These are phyloP conservation scores for Pisolithus microcarpus DNA, from an alignment of 768 basidiomycete species.

Conservation along the genomic window DNA sequence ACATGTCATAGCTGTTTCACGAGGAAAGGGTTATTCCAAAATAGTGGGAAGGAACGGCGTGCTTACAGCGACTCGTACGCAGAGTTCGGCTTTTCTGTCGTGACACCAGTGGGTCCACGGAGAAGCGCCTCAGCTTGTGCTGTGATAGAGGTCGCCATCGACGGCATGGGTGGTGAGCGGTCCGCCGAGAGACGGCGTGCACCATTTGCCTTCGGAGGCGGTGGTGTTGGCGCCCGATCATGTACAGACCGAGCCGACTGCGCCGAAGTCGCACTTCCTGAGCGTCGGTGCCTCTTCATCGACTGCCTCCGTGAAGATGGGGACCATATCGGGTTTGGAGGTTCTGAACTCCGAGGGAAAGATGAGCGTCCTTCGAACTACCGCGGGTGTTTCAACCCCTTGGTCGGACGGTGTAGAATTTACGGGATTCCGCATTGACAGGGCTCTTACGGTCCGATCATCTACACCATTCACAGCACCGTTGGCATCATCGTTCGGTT, in stretches of 20 bases:
- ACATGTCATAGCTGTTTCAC: conserved; percentile 69
- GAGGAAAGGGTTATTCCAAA: conserved; percentile 15
- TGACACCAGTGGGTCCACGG: conserved; percentile 33
- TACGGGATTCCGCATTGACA: conserved; percentile 16
- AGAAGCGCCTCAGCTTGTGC: conserved; percentile 33
- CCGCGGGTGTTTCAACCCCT: conserved; percentile 34
- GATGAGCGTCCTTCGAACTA: conserved; percentile 76
- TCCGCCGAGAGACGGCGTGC: conserved; percentile 60
- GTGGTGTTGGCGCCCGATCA: conserved; percentile 81
- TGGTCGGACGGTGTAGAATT: conserved; percentile 23
- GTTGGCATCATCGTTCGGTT: conserved; percentile 21
- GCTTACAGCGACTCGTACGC: conserved; percentile 76
- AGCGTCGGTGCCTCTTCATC: conserved; percentile 43
- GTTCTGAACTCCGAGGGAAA: conserved; percentile 61
- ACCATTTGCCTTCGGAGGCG: conserved; percentile 55
- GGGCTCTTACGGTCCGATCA: conserved; percentile 23
- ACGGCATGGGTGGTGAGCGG: conserved; percentile 63
- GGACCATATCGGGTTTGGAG: conserved; percentile 49
- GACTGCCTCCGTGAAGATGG: conserved; percentile 51
- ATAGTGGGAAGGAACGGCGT: conserved; percentile 8
- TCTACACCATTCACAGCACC: conserved; percentile 25
- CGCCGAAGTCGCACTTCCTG: conserved; percentile 52
- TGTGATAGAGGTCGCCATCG: conserved; percentile 46
- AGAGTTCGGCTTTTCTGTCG: conserved; percentile 60
- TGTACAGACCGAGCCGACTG: conserved; percentile 68